These are phyloP conservation scores for Avena insularis DNA, from an alignment of 176 grass and related monocot genomes.

Conservation along the genomic window DNA sequence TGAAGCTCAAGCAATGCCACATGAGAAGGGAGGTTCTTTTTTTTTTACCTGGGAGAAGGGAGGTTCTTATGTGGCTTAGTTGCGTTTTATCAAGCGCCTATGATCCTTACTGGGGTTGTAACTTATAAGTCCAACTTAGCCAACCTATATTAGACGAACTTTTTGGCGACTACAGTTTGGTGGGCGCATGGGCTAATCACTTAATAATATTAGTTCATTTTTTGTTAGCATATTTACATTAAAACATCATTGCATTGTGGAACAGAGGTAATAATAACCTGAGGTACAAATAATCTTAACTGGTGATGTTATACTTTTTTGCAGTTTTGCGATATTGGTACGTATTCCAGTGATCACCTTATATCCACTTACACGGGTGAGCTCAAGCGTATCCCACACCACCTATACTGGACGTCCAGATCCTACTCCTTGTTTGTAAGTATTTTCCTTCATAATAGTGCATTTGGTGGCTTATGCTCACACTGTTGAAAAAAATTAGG, in stretches of 20 bases:
- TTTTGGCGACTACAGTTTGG: not conserved
- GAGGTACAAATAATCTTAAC: not conserved
- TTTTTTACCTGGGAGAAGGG: not conserved
- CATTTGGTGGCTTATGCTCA: slow-evolving; percentile 30
- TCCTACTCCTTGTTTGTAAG: slow-evolving; percentile 71
- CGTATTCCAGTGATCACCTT: slow-evolving; percentile 45
- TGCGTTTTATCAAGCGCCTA: not conserved
- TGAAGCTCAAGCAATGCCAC: not conserved
- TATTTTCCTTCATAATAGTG: not conserved
- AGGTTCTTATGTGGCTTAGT: not conserved
- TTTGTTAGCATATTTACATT: not conserved
- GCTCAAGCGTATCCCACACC: slow-evolving; percentile 26
- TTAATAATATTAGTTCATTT: not conserved
- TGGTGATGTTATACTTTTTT: not conserved
- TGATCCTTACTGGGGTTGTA: not conserved
- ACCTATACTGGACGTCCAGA: slow-evolving; percentile 44
- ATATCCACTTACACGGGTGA: slow-evolving; percentile 74
- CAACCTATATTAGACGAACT: not conserved
- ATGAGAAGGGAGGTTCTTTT: not conserved
- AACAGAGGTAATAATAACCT: not conserved
- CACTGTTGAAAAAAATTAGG: not conserved
- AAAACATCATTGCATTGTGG: too few species aligned
- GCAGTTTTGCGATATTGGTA: slow-evolving; percentile 57
- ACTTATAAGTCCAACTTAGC: not conserved
- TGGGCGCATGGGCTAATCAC: not conserved